Percentiles rank a stretch among this genome's conserved stretches.
Evolutionary conservation across 2,329 filamentous ascomycete species (phyloP).

Genomic region (Diplodia seriata): DNA sequence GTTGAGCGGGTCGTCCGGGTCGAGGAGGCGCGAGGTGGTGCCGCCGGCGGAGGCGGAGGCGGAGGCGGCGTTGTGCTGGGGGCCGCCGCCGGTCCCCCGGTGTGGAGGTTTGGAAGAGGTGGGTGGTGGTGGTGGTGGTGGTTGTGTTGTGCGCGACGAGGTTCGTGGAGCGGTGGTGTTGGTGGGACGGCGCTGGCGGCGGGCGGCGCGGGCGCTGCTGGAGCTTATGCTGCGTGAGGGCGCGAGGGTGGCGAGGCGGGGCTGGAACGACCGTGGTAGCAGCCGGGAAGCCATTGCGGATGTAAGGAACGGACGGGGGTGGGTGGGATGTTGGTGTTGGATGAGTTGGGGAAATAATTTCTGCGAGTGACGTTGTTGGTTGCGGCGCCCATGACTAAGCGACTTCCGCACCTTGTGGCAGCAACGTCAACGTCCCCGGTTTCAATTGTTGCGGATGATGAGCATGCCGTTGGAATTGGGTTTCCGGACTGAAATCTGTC

Average conservation of each 20-base stretch:
- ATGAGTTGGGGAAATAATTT: background rate
- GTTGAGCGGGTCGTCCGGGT: conserved; percentile 12
- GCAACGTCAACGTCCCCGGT: background rate
- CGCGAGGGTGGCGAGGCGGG: background rate
- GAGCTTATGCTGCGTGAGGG: background rate
- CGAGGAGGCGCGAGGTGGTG: conserved; percentile 2
- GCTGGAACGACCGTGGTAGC: background rate
- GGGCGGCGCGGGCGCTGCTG: conserved; percentile 13
- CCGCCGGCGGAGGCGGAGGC: background rate
- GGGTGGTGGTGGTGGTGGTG: background rate
- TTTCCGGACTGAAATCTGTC: background rate
- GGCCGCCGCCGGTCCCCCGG: background rate
- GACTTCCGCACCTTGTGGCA: background rate
- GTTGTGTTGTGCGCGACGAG: background rate
- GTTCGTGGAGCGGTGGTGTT: background rate
- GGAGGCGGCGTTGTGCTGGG: no score
- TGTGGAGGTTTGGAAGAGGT: background rate
- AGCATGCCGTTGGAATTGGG: background rate
- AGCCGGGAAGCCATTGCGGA: conserved; percentile 1
- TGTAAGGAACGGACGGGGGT: background rate
- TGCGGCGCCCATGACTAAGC: background rate
- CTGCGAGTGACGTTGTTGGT: background rate
- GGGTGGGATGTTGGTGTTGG: background rate
- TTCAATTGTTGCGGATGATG: background rate
- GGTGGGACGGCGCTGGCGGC: background rate